Conservation (phyloP, 331 rosid genomes). For the Ulmus americana region DNA sequence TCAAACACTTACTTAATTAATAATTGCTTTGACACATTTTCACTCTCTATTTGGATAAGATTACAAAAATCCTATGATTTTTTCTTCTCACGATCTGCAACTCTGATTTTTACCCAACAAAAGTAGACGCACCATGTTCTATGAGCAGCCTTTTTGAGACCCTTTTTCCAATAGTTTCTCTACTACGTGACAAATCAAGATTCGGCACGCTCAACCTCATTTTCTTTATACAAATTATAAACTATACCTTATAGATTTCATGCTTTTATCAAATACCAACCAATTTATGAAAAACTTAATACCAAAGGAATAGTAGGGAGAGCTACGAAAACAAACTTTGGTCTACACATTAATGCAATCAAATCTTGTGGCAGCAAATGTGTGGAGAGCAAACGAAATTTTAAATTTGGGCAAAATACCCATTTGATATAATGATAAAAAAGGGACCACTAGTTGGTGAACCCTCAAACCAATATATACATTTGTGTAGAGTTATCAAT, state of each 20-base stretch:
- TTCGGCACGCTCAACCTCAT: conserved; percentile 30
- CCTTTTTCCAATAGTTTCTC: conserved; percentile 25
- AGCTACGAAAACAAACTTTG: too few relatives aligned
- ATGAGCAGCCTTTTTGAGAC: conserved; percentile 29
- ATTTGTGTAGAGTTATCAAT: conserved; percentile 35
- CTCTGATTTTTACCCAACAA: conserved; percentile 17
- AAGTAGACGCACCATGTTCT: conserved; percentile 35
- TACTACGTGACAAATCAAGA: conserved; percentile 45
- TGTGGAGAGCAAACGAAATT: conserved; percentile 19
- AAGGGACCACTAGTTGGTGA: conserved; percentile 30
- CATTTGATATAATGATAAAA: conserved; percentile 25
- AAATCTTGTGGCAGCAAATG: conserved; percentile 8
- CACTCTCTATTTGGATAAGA: too few relatives aligned
- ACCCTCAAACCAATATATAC: conserved; percentile 25
- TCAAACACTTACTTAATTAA: too few relatives aligned
- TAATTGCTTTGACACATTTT: too few relatives aligned
- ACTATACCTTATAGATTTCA: neutral
- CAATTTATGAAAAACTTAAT: too few relatives aligned
- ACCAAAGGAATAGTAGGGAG: too few relatives aligned
- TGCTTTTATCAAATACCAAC: too few relatives aligned
- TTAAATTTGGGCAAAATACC: conserved; percentile 29
- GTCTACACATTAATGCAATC: neutral
- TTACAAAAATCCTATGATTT: neutral
- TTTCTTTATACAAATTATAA: neutral
- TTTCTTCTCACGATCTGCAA: conserved; percentile 12